These are phyloP conservation scores for Chrysochromulina tobinii DNA, from an alignment of 78 protist genomes.

Conservation along the genomic window DNA sequence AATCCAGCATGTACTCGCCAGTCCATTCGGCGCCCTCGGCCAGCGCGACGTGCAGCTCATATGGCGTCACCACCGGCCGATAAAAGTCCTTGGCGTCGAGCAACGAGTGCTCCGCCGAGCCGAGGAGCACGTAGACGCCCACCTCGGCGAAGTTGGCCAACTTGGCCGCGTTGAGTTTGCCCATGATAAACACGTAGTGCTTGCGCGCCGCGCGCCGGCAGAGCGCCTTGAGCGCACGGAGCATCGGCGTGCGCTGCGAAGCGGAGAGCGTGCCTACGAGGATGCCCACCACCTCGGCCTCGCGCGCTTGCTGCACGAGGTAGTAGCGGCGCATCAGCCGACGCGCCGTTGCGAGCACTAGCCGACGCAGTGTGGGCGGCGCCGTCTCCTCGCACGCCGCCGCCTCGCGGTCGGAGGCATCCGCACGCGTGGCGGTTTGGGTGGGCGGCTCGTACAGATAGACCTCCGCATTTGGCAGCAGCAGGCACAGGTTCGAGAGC, in stretches of 20 bases:
- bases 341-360: not conserved
- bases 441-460: not conserved
- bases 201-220: slow-evolving; percentile 58
- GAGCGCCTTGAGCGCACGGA: slow-evolving; percentile 43
- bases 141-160: slow-evolving; percentile 85
- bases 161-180: slow-evolving; percentile 81
- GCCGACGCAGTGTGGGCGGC: not conserved
- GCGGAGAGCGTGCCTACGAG: slow-evolving; percentile 68
- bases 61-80: slow-evolving; percentile 84
- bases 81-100: slow-evolving; percentile 66
- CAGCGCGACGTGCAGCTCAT: slow-evolving; percentile 73
- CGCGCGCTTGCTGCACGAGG: slow-evolving; percentile 57
- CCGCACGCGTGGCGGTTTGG: not conserved
- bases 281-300: slow-evolving; percentile 69
- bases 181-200: slow-evolving; percentile 71
- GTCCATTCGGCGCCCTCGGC: slow-evolving; percentile 44
- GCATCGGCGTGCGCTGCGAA: slow-evolving; percentile 41
- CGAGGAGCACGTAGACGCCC: slow-evolving; percentile 73
- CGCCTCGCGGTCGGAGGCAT: not conserved
- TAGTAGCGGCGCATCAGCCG: slow-evolving; percentile 14
- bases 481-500: not conserved
- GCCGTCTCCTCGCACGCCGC: not conserved
- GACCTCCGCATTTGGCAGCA: not conserved
- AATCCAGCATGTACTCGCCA: slow-evolving; percentile 60
- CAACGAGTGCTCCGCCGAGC: slow-evolving; percentile 77